phyloP scores from a whole-genome alignment of 139 green algal genomes.

The Chlorella sp. region DNA sequence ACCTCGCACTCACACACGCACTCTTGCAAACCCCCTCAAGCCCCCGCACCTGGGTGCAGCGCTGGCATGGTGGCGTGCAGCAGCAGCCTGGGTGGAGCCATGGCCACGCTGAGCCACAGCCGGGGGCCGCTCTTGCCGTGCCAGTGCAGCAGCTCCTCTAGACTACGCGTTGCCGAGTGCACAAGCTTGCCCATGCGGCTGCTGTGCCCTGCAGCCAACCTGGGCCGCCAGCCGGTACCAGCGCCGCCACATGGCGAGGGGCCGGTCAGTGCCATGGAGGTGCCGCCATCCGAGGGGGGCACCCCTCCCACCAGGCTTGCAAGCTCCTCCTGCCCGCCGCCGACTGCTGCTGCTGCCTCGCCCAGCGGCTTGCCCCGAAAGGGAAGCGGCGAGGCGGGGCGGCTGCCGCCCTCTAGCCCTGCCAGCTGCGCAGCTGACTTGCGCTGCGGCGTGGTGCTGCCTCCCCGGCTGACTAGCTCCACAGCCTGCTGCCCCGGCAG shows the following conservation, averaged over 20 bases:
- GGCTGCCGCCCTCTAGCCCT: background rate
- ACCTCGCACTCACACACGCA: background rate
- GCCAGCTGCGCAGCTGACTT: background rate
- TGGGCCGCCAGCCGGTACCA: background rate
- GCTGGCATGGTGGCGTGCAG: conserved; percentile 57
- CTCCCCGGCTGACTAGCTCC: conserved; percentile 11
- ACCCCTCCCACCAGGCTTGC: no score
- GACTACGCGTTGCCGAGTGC: background rate
- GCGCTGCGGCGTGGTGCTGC: background rate
- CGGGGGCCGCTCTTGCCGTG: conserved; percentile 16
- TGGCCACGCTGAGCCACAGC: conserved; percentile 13
- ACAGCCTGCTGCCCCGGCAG: background rate
- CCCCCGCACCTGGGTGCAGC: conserved; percentile 35
- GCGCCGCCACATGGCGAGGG: background rate
- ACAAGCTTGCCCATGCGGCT: background rate
- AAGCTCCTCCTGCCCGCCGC: background rate
- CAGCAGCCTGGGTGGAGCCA: conserved; percentile 35
- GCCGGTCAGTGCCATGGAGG: background rate
- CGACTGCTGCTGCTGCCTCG: no score
- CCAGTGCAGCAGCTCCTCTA: conserved; percentile 35
- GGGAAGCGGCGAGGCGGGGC: background rate
- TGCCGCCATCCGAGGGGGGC: no score
- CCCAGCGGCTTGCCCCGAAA: no score
- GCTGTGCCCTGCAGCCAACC: background rate
- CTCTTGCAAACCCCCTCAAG: background rate